Evolutionary conservation across 495 filamentous ascomycete species (phyloP).

Genomic region (Aspergillus ellipticus): DNA sequence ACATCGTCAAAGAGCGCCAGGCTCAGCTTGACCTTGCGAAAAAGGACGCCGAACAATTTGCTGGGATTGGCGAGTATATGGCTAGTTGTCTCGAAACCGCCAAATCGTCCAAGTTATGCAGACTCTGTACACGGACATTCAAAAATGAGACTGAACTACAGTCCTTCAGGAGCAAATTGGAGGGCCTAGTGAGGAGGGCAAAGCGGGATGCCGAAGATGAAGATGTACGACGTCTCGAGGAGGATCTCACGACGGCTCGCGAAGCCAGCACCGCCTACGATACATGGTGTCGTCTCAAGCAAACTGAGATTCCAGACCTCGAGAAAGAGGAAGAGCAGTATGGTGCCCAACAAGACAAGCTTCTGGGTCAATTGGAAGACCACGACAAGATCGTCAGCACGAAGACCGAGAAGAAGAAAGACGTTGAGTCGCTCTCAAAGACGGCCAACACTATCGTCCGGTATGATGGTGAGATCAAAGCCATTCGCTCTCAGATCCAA

Average conservation of each 20-base stretch:
- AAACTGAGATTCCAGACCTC: slow-evolving; percentile 67
- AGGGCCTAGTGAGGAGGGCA: slow-evolving; percentile 54
- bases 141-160: slow-evolving; percentile 53
- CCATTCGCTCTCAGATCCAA: slow-evolving; percentile 65
- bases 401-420: slow-evolving; percentile 60
- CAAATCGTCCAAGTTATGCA: slow-evolving; percentile 61
- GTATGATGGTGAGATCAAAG: slow-evolving; percentile 64
- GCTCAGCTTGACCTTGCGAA: slow-evolving; percentile 56
- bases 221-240: slow-evolving; percentile 48
- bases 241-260: slow-evolving; percentile 54
- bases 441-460: slow-evolving; percentile 74
- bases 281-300: slow-evolving; percentile 61
- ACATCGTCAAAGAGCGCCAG: slow-evolving; percentile 54
- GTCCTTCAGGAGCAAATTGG: slow-evolving; percentile 58
- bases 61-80: slow-evolving; percentile 62
- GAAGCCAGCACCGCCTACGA: slow-evolving; percentile 66
- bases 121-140: slow-evolving; percentile 65
- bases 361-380: slow-evolving; percentile 66
- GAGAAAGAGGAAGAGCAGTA: slow-evolving; percentile 56
- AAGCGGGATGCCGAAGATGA: slow-evolving; percentile 50
- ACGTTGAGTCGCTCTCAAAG: slow-evolving; percentile 70
- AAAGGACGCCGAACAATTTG: slow-evolving; percentile 59
- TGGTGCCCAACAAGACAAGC: slow-evolving; percentile 50
- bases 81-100: slow-evolving; percentile 54
- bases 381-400: slow-evolving; percentile 68